Evolutionary conservation across 2,329 filamentous ascomycete species (phyloP).

Genomic region (Taxawa tesnikishii): DNA sequence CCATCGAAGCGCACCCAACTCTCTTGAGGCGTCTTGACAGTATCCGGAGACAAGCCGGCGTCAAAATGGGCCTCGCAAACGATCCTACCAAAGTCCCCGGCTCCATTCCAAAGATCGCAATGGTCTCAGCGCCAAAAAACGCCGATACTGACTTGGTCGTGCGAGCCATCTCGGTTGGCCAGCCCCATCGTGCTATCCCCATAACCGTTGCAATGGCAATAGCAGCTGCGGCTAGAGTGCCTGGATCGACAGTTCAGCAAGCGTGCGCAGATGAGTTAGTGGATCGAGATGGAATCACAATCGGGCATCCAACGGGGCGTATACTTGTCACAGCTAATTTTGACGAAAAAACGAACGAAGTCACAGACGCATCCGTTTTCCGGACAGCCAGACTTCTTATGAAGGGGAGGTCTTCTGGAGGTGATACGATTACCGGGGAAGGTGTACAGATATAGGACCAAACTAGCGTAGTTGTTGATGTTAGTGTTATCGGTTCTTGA

Average conservation of each 20-base stretch:
- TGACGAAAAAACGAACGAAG: slow-evolving; percentile 10
- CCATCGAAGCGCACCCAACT: slow-evolving; percentile 37
- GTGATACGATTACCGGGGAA: too few species aligned
- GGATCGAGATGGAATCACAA: slow-evolving; percentile 19
- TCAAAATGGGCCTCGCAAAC: slow-evolving; percentile 47
- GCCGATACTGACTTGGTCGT: slow-evolving; percentile 27
- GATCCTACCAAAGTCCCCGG: slow-evolving; percentile 33
- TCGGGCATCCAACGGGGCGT: slow-evolving; percentile 25
- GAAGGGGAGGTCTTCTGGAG: slow-evolving; percentile 19
- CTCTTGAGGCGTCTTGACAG: slow-evolving; percentile 41
- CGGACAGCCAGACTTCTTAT: slow-evolving; percentile 25
- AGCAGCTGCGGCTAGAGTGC: slow-evolving; percentile 24
- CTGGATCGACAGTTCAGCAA: slow-evolving; percentile 23
- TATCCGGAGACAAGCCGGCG: slow-evolving; percentile 45
- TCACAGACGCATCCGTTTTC: slow-evolving; percentile 20
- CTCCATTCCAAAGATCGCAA: slow-evolving; percentile 52
- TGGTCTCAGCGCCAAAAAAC: slow-evolving; percentile 34
- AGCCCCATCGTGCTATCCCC: slow-evolving; percentile 26
- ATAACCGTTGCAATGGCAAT: slow-evolving; percentile 25
- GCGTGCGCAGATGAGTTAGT: slow-evolving; percentile 16
- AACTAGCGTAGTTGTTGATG: too few species aligned
- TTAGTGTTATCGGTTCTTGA: too few species aligned
- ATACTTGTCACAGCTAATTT: slow-evolving; percentile 23
- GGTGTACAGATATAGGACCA: too few species aligned
- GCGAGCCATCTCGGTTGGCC: slow-evolving; percentile 24